phyloP scores from a whole-genome alignment of 2,329 filamentous ascomycete genomes.

The Teratosphaeria pseudoeucalypti region DNA sequence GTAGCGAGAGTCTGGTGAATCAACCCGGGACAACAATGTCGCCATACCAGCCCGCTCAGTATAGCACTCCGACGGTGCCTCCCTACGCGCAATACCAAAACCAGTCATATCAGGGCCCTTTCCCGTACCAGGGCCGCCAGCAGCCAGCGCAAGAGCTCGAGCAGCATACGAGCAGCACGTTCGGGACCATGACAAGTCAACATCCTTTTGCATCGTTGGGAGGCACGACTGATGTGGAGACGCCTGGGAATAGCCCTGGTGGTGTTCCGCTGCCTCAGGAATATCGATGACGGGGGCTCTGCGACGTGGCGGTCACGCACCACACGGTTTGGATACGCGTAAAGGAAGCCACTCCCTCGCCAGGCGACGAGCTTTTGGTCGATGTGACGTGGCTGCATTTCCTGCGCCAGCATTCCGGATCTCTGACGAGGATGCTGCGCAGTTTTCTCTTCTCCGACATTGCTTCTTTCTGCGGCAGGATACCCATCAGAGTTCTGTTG shows the following conservation, averaged over 20 bases:
- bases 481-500: neutral
- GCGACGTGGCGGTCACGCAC: neutral
- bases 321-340: neutral
- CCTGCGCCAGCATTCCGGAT: neutral
- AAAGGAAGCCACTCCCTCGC: neutral
- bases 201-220: conserved; percentile 4
- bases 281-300: conserved; percentile 5
- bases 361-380: neutral
- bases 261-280: conserved; percentile 10
- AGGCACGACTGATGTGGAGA: conserved; percentile 6
- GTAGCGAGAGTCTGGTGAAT: conserved; percentile 13
- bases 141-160: conserved; percentile 1
- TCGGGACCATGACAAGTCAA: conserved; percentile 4
- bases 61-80: conserved; percentile 11
- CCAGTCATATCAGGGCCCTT: conserved; percentile 1
- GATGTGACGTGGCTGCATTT: neutral
- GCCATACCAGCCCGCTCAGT: conserved; percentile 16
- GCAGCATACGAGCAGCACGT: conserved; percentile 1
- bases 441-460: neutral
- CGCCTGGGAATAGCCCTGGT: conserved; percentile 10
- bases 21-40: conserved; percentile 15
- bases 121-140: conserved; percentile 1
- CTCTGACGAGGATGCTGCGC: neutral
- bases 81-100: conserved; percentile 4
- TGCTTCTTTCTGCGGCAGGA: neutral